Evolutionary conservation across 331 rosid species (phyloP).

Genomic region (Telfairia occidentalis): DNA sequence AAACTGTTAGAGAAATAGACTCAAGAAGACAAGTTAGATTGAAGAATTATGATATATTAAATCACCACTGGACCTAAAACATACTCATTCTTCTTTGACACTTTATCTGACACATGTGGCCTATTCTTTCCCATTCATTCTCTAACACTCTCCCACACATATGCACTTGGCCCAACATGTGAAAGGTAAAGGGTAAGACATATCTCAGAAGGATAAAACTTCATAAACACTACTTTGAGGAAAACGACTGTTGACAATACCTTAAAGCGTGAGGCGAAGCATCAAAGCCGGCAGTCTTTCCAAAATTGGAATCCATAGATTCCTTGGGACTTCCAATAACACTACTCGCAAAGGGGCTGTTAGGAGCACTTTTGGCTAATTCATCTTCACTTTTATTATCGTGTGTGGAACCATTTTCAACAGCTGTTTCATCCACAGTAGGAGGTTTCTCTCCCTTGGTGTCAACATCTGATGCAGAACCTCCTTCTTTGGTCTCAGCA

Average conservation of each 20-base stretch:
- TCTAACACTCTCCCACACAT: background rate
- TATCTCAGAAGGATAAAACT: background rate
- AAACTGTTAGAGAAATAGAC: background rate
- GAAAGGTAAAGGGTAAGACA: background rate
- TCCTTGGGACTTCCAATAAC: constrained; percentile 65
- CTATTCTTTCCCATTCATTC: background rate
- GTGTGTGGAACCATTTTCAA: constrained; percentile 54
- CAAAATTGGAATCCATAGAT: constrained; percentile 40
- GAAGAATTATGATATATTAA: background rate
- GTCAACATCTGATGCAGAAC: constrained; percentile 36
- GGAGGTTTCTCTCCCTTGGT: constrained; percentile 41
- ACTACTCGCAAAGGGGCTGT: constrained; percentile 71
- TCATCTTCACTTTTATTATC: constrained; percentile 51
- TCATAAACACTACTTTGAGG: background rate
- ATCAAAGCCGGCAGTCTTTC: constrained; percentile 43
- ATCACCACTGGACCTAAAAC: background rate
- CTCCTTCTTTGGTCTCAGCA: background rate
- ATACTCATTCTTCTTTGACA: background rate
- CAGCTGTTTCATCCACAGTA: constrained; percentile 38
- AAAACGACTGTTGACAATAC: constrained; percentile 34
- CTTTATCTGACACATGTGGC: background rate
- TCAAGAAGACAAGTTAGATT: background rate
- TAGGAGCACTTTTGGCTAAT: constrained; percentile 57
- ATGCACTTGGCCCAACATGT: background rate
- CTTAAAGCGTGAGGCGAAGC: constrained; percentile 59